Percentiles rank a stretch among this genome's conserved stretches.
These are phyloP conservation scores for Kernera saxatilis DNA, from an alignment of 345 rosid species.

Conservation along the genomic window DNA sequence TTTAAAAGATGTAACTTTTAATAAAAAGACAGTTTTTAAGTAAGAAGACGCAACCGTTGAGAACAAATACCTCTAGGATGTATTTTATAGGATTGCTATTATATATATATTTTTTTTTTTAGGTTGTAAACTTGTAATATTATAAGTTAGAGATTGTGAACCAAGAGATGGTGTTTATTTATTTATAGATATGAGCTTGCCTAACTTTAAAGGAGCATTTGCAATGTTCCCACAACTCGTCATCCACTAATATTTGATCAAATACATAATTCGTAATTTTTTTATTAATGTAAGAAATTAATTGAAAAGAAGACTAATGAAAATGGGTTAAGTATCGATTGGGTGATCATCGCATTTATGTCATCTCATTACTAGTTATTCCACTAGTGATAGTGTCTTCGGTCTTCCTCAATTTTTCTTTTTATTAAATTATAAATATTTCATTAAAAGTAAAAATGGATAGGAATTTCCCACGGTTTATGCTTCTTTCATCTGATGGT, in stretches of 20 bases:
- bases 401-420: constrained; percentile 13
- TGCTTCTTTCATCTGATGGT: constrained; percentile 1
- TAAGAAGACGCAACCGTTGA: too few species aligned
- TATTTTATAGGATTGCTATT: too few species aligned
- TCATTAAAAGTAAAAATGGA: too few species aligned
- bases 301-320: constrained; percentile 12
- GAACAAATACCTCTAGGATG: too few species aligned
- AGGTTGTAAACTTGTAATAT: neutral
- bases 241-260: constrained; percentile 30
- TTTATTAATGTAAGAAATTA: constrained; percentile 2
- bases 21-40: too few species aligned
- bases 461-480: too few species aligned
- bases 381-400: constrained; percentile 23
- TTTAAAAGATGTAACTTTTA: too few species aligned
- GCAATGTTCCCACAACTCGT: constrained; percentile 28
- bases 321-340: constrained; percentile 8
- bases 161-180: constrained; percentile 7
- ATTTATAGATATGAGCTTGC: constrained; percentile 1
- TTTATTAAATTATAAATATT: too few species aligned
- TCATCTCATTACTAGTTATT: constrained; percentile 28
- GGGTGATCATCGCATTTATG: constrained; percentile 10
- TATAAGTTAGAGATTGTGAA: neutral
- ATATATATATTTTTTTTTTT: too few species aligned
- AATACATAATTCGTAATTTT: neutral
- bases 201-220: constrained; percentile 22